Conservation (phyloP, 202 grass and related monocot species). For the Setaria italica region DNA sequence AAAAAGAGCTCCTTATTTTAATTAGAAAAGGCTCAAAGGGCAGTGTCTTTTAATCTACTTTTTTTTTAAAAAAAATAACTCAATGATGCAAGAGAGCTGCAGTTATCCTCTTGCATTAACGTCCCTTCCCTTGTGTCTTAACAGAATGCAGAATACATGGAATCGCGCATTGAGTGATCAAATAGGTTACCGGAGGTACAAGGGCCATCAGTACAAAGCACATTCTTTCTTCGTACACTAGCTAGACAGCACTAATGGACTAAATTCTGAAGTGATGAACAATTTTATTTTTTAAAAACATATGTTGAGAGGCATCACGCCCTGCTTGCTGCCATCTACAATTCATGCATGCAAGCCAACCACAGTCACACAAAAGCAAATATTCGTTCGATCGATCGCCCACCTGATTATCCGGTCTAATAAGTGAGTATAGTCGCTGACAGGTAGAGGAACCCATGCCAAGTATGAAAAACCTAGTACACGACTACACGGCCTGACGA, state of each 20-base stretch:
- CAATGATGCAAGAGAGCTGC: neutral
- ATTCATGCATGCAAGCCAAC: neutral
- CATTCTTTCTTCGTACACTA: neutral
- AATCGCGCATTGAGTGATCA: neutral
- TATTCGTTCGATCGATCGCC: neutral
- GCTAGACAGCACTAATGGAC: neutral
- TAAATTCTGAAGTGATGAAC: neutral
- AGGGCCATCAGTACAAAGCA: neutral
- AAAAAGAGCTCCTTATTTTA: neutral
- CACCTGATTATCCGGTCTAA: neutral
- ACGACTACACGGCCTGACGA: neutral
- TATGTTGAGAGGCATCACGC: neutral
- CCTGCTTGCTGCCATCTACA: neutral
- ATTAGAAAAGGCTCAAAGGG: neutral
- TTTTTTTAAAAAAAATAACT: neutral
- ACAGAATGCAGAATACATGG: too few species aligned
- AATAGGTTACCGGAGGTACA: neutral
- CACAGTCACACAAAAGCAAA: neutral
- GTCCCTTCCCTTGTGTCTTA: too few species aligned
- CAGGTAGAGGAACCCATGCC: neutral
- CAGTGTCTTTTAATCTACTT: neutral
- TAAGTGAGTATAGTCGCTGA: neutral
- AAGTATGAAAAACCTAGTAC: conserved; percentile 11
- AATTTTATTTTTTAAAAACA: neutral
- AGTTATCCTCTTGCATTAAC: too few species aligned